Base-by-base conservation (phyloP, 108 stramenopile genomes). In the Discostella stelligeroides region DNA sequence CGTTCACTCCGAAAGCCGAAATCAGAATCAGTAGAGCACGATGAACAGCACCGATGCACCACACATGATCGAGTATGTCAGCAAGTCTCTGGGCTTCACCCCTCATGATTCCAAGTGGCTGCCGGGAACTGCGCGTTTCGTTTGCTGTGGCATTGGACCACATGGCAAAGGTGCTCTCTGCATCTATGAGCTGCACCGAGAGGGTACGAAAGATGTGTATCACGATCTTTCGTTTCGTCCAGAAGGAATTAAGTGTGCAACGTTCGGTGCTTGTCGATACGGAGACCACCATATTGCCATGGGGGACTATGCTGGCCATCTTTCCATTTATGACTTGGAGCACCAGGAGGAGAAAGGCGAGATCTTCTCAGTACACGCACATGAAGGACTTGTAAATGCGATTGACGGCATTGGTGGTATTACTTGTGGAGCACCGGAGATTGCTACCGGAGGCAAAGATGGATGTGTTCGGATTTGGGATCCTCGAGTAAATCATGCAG, bases 11-110 rank as follows among this genome's bases (percentile, higher is more conserved):
- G 15, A 45, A 10, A 45, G 2, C 12, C 43, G 9, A 45, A 4
- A 45, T 9, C 57, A 20, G 28, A 56, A 17, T 55, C 23, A 30
- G 38, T 37, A 7, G 4, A n/a, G 12, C 45, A 65, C 28, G 20
- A 93, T 95, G 94, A 89, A 93, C 50, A 88, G 86, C 5, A 92
- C 89, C 15, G 86, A 93, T 23, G 92, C 95, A 24, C 95, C 95
- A 14, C 91, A 94, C 61, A 83, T 96, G 65, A 94, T 96, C 47
- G 95, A 96, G 66, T 92, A 96, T 77, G 79, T 79, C 29, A 68
- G 46, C 17, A 77, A 81, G 81, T 72, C 79, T 46, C 60, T 94
- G 13, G 76, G 68, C 25, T 94, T 86, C 71, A 94, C 95, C 8
- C 88, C 95, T 3, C 87, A 88, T 51, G 91, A 92, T 46, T 87